A percentile compares a stretch with the other conserved stretches of the same genome.
phyloP scores from a whole-genome alignment of 2,329 filamentous ascomycete genomes.

The Neocucurbitaria cava region DNA sequence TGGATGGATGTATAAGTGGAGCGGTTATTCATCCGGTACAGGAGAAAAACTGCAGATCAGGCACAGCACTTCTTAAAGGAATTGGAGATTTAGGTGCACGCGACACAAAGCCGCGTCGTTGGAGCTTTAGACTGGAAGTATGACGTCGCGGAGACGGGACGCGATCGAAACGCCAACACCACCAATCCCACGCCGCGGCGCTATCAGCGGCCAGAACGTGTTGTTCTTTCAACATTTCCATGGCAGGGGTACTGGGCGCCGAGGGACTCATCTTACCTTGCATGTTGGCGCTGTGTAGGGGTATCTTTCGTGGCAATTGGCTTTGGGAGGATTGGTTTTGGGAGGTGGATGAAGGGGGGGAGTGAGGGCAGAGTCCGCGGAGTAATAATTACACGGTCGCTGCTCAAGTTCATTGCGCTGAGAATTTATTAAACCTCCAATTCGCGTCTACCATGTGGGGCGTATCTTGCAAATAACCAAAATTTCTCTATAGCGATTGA shows the following conservation, averaged over 20 bases:
- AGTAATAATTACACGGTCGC: no score
- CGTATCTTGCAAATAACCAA: no score
- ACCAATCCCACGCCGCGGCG: constrained; percentile 13
- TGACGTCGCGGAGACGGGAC: constrained; percentile 14
- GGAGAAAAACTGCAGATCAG: no score
- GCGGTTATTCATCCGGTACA: no score
- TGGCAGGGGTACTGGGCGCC: neutral
- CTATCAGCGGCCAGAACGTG: constrained; percentile 3
- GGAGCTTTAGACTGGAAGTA: neutral
- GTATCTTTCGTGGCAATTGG: neutral
- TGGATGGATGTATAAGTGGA: neutral
- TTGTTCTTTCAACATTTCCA: neutral
- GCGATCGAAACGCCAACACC: constrained; percentile 8
- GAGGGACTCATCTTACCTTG: neutral
- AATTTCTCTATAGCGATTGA: no score
- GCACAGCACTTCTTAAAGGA: neutral
- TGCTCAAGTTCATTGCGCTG: no score
- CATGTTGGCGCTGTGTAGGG: neutral
- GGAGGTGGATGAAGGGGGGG: neutral
- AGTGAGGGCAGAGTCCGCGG: neutral
- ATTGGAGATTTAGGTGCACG: neutral
- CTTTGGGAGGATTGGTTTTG: neutral
- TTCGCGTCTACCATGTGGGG: no score
- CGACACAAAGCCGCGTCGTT: constrained; percentile 13
- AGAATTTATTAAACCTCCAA: no score